phyloP scores from a whole-genome alignment of 78 protist genomes.

The Pigoraptor vietnamica region DNA sequence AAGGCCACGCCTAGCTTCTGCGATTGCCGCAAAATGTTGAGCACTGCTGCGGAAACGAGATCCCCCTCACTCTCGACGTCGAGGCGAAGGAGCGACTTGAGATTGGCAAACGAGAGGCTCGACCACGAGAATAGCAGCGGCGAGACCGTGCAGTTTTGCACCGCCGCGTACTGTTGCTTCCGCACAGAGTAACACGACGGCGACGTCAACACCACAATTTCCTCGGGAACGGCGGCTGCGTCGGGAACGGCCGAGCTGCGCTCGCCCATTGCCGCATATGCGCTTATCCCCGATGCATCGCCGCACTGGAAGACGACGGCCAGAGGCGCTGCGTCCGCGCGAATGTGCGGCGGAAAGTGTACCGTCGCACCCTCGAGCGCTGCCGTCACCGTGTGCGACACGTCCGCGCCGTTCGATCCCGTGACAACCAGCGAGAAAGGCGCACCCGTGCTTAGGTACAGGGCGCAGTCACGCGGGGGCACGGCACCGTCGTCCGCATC shows the following conservation, averaged over 20 bases:
- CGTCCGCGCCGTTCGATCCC: not conserved
- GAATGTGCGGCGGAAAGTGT: not conserved
- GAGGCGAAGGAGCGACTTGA: not conserved
- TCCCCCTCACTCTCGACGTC: not conserved
- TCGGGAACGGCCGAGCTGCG: not conserved
- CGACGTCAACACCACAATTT: not conserved
- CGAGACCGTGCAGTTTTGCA: not conserved
- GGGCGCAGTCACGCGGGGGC: not conserved
- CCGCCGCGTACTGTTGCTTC: not conserved
- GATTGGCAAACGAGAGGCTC: not conserved
- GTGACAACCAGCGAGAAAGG: not conserved
- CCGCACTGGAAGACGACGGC: not conserved
- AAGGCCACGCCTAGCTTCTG: too few species aligned
- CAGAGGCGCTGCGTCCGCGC: not conserved
- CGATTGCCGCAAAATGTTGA: too few species aligned
- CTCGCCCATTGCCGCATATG: not conserved
- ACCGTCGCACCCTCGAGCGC: not conserved
- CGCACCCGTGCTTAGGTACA: not conserved
- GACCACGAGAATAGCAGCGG: not conserved
- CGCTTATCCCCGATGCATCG: not conserved
- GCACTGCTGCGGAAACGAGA: too few species aligned
- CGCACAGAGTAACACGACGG: not conserved
- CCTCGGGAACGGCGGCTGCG: not conserved
- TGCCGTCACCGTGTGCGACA: not conserved
- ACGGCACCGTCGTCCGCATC: not conserved